phyloP scores from a whole-genome alignment of 345 rosid species.

The Erysimum cheiranthoides region DNA sequence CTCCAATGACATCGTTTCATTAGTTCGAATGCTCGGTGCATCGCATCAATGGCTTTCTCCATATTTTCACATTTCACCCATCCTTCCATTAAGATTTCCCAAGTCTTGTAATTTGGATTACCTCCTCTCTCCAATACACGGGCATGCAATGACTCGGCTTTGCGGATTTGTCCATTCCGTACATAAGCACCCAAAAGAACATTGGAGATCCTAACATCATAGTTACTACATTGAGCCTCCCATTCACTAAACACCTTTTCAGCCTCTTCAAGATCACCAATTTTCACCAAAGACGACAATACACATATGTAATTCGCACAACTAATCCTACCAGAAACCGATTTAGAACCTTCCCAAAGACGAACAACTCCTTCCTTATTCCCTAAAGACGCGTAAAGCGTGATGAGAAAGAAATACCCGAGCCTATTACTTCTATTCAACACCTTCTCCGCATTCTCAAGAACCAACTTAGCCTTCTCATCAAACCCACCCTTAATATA shows the following conservation, averaged over 20 bases:
- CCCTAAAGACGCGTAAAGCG: constrained; percentile 51
- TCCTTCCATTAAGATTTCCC: constrained; percentile 77
- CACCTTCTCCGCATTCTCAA: constrained; percentile 55
- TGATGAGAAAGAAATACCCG: constrained; percentile 61
- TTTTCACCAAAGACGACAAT: constrained; percentile 57
- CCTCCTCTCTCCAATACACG: constrained; percentile 61
- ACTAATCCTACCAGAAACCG: constrained; percentile 52
- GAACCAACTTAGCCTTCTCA: constrained; percentile 53
- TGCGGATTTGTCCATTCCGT: constrained; percentile 49
- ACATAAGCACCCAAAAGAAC: constrained; percentile 64
- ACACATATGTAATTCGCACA: constrained; percentile 62
- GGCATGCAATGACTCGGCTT: constrained; percentile 56
- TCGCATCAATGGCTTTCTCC: constrained; percentile 63
- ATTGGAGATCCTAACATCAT: constrained; percentile 65
- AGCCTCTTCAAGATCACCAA: constrained; percentile 51
- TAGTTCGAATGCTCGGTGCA: constrained; percentile 54
- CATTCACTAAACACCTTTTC: constrained; percentile 56
- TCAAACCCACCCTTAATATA: constrained; percentile 53
- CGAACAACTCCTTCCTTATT: constrained; percentile 56
- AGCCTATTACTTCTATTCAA: constrained; percentile 50
- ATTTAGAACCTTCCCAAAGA: constrained; percentile 58
- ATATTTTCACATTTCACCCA: constrained; percentile 56
- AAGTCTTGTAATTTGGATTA: constrained; percentile 71
- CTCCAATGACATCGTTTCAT: constrained; percentile 63
- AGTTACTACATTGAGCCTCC: constrained; percentile 54